Conservation (phyloP, 2,329 filamentous ascomycete genomes). For the Cercospora sesami region DNA sequence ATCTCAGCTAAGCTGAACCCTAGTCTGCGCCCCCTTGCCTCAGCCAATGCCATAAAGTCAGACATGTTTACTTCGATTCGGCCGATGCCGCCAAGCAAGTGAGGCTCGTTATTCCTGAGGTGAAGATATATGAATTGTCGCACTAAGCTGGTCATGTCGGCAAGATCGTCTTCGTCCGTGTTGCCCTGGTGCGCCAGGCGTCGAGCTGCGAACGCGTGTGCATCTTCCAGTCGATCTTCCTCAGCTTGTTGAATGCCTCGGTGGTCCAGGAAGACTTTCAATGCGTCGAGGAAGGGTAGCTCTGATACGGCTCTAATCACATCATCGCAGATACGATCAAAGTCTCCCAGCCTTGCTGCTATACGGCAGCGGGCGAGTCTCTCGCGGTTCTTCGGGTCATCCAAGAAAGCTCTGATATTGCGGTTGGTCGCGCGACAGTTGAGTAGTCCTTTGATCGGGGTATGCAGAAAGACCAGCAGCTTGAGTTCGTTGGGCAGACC, state of each 20-base stretch:
- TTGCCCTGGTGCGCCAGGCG: background rate
- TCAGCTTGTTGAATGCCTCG: constrained; percentile 6
- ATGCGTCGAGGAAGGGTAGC: constrained; percentile 7
- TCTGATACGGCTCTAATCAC: background rate
- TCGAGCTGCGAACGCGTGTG: constrained; percentile 2
- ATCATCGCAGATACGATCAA: background rate
- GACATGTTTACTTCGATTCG: background rate
- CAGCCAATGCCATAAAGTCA: background rate
- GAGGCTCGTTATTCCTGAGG: background rate
- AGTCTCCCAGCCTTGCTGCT: background rate
- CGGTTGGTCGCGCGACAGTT: constrained; percentile 11
- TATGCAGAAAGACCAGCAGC: constrained; percentile 2
- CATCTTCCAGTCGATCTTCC: constrained; percentile 9
- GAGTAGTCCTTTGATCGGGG: background rate
- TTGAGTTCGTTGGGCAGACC: constrained; percentile 7
- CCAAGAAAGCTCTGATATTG: constrained; percentile 4
- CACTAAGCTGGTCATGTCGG: background rate
- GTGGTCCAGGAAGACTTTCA: constrained; percentile 5
- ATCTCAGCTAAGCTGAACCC: background rate
- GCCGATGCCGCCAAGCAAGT: background rate
- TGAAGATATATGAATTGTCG: constrained; percentile 1
- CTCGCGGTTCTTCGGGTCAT: constrained; percentile 7
- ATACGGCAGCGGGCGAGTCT: constrained; percentile 5
- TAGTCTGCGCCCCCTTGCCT: background rate
- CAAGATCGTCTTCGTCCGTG: background rate